Percentiles rank a stretch among this genome's conserved stretches.
Conservation (phyloP, 2,329 filamentous ascomycete species). For the Neofusicoccum laricinum region DNA sequence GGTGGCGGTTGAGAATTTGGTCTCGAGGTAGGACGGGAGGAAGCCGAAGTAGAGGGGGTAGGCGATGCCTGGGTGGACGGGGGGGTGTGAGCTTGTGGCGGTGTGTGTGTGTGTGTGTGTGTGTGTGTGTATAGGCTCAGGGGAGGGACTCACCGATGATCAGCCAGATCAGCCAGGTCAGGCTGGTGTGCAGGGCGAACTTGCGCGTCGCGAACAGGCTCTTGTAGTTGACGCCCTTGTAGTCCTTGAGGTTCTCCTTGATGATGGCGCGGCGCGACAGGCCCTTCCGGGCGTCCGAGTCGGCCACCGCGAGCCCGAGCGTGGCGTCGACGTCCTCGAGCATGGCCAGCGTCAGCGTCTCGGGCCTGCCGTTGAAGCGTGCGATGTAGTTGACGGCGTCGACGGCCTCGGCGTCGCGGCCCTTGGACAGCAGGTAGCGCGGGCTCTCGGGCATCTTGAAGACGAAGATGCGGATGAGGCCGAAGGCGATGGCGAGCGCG, state of each 20-base stretch:
- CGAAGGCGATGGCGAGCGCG: constrained; percentile 43
- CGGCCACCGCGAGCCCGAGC: not conserved
- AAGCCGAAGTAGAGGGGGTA: constrained; percentile 50
- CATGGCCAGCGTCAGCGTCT: constrained; percentile 31
- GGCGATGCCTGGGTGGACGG: constrained; percentile 33
- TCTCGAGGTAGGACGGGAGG: constrained; percentile 46
- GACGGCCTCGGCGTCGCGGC: constrained; percentile 47
- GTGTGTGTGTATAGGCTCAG: not conserved
- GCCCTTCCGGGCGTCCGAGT: constrained; percentile 11
- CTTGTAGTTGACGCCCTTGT: constrained; percentile 26
- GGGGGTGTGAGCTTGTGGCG: not conserved
- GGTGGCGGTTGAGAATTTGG: constrained; percentile 27
- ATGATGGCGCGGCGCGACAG: constrained; percentile 27
- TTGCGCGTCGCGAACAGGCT: constrained; percentile 27
- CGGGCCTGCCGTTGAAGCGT: constrained; percentile 24
- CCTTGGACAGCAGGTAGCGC: constrained; percentile 45
- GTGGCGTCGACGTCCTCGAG: constrained; percentile 29
- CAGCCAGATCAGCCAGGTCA: constrained; percentile 45
- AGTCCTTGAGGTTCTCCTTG: constrained; percentile 29
- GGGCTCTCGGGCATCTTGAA: constrained; percentile 51
- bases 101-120: no score
- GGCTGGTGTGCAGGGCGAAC: constrained; percentile 28
- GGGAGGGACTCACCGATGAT: constrained; percentile 33
- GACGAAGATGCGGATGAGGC: constrained; percentile 45
- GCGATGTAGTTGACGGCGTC: constrained; percentile 49